Evolutionary conservation across 2,329 filamentous ascomycete genomes (phyloP).

Genomic region (Ophiostoma australiae): DNA sequence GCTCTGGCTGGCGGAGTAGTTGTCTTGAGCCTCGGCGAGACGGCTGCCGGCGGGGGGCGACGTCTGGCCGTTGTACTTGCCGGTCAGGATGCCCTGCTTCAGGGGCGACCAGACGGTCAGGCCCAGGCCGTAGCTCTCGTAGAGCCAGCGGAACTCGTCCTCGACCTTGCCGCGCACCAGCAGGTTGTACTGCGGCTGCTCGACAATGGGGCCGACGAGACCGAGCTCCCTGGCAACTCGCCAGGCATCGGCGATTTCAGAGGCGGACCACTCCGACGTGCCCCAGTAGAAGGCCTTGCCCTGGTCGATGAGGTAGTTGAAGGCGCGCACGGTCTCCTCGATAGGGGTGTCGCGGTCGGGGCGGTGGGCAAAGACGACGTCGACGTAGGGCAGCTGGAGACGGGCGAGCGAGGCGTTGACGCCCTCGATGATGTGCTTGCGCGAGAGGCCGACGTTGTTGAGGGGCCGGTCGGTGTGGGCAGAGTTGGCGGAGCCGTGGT

Average conservation of each 20-base stretch:
- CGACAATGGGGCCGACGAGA: conserved; percentile 59
- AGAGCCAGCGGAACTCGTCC: conserved; percentile 56
- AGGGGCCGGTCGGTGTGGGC: conserved; percentile 34
- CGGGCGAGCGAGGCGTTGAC: conserved; percentile 53
- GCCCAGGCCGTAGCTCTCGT: conserved; percentile 52
- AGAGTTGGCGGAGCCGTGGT: conserved; percentile 23
- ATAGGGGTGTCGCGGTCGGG: conserved; percentile 64
- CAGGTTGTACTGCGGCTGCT: conserved; percentile 66
- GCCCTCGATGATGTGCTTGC: conserved; percentile 59
- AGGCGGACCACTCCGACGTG: conserved; percentile 65
- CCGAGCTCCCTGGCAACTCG: conserved; percentile 54
- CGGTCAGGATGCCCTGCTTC: conserved; percentile 53
- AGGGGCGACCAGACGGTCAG: conserved; percentile 52
- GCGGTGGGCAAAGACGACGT: conserved; percentile 65
- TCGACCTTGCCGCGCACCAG: conserved; percentile 54
- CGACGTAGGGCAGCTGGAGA: conserved; percentile 57
- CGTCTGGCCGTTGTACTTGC: conserved; percentile 56
- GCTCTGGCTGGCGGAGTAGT: conserved; percentile 44
- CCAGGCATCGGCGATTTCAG: conserved; percentile 61
- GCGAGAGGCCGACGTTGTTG: conserved; percentile 56
- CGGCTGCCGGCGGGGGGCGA: conserved; percentile 43
- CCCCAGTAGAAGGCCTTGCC: conserved; percentile 70
- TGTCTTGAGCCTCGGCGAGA: conserved; percentile 51
- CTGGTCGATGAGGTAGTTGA: conserved; percentile 64
- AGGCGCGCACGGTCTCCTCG: conserved; percentile 65